Conservation (phyloP, 352 stramenopile species). For the Pythium vanterpoolii region DNA sequence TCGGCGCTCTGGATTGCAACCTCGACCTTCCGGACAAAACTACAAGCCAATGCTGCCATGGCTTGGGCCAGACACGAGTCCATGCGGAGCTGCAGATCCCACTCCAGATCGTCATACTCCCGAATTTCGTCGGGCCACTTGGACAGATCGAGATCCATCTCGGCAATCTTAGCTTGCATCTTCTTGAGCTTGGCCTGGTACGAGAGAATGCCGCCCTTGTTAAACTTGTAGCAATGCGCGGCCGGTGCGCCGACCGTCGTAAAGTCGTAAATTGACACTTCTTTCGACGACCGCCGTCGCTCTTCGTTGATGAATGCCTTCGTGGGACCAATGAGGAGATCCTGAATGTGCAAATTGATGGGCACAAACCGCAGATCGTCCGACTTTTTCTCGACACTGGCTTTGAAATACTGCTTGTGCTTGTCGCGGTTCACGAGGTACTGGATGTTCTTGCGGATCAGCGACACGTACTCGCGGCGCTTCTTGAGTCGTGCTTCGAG, state of each 20-base stretch:
- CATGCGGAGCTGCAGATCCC: slow-evolving; percentile 84
- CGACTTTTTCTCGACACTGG: slow-evolving; percentile 85
- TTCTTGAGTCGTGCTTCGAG: slow-evolving; percentile 75
- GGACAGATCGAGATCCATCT: slow-evolving; percentile 62
- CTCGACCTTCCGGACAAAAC: slow-evolving; percentile 85
- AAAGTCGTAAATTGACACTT: slow-evolving; percentile 83
- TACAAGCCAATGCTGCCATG: slow-evolving; percentile 64
- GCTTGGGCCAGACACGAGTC: slow-evolving; percentile 79
- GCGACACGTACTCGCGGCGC: slow-evolving; percentile 78
- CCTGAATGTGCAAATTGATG: slow-evolving; percentile 87
- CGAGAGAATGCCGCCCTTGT: slow-evolving; percentile 80
- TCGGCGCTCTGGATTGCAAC: slow-evolving; percentile 80
- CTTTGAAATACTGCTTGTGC: slow-evolving; percentile 89
- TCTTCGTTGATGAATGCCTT: slow-evolving; percentile 86
- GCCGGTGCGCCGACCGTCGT: slow-evolving; percentile 79
- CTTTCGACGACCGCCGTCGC: slow-evolving; percentile 66
- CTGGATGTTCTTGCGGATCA: slow-evolving; percentile 82
- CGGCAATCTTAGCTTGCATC: slow-evolving; percentile 68
- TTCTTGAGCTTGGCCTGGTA: slow-evolving; percentile 79
- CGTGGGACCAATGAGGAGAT: slow-evolving; percentile 77
- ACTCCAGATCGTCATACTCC: slow-evolving; percentile 83
- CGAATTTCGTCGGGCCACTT: slow-evolving; percentile 82
- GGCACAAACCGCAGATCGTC: slow-evolving; percentile 79
- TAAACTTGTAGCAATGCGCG: slow-evolving; percentile 87
- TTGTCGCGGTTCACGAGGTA: slow-evolving; percentile 86